Base-by-base conservation (phyloP, 164 flowering plant species). In the Aristolochia fimbriata region DNA sequence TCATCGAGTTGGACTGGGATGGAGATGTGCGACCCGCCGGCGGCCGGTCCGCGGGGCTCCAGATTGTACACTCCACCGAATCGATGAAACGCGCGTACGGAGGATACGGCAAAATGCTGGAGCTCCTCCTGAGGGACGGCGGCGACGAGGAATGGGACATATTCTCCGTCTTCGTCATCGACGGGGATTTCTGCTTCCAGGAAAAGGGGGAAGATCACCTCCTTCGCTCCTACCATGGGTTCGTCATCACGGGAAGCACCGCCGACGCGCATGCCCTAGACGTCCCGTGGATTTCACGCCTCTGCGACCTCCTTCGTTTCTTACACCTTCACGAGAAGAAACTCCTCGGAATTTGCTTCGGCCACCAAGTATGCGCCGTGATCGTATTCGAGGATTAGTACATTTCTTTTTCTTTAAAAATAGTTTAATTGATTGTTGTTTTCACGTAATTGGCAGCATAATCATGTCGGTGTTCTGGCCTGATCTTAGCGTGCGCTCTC, bases 291-390 rank as follows among this genome's bases (percentile, higher is more conserved):
- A 55, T 63, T 1, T 2, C 43, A 8, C 51, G 46, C n/a, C 66
- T 64, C 25, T 47, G 55, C 49, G 55, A 47, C 25, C 45, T 47
- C 41, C 60, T 63, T 41, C 43, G 15, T 7, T 21, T 4, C n/a
- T 48, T 64, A 45, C 46, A 64, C 47, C 46, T 21, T 17, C 25
- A 3, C 41, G 27, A 55, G 54, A 56, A 56, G 55, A 64, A 64
- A 55, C 9, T 64, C 13, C 54, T 64, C 27, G 66, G 61, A 15
- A 57, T 64, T 17, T 64, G 66, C 66, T 64, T 64, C 22, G 66
- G 66, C 27, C 66, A 64, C 55, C 66, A 64, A 60, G 66, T 64
- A 24, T 47, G 51, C 13, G n/a, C 16, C 1, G 31, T 4, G 16
- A n/a, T 19, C 45, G n/a, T 13, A 15, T 31, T 31, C 31, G 33